A percentile compares a stretch with the other conserved stretches of the same genome.
Conservation (phyloP, 305 asterid species). For the Fraxinus platypoda region DNA sequence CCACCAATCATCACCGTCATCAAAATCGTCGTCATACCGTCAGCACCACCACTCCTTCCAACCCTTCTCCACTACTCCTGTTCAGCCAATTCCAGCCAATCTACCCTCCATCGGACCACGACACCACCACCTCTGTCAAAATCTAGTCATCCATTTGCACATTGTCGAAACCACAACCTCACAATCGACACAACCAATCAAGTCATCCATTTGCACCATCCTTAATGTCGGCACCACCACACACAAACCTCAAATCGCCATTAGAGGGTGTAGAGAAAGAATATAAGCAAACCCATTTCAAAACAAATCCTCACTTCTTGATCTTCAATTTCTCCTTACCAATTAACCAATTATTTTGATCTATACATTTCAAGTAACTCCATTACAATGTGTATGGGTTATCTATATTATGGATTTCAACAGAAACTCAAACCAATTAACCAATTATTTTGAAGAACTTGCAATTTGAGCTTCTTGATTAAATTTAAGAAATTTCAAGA, state of each 20-base stretch:
- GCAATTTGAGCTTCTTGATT: too few species aligned
- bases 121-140: too few species aligned
- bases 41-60: neutral
- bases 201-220: too few species aligned
- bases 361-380: neutral
- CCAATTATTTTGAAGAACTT: too few species aligned
- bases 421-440: too few species aligned
- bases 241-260: neutral
- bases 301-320: slow-evolving; percentile 33
- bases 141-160: too few species aligned
- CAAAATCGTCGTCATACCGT: neutral
- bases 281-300: slow-evolving; percentile 22
- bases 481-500: too few species aligned
- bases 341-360: neutral
- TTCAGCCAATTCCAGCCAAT: neutral
- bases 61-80: neutral
- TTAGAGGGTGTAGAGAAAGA: slow-evolving; percentile 29
- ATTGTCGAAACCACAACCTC: too few species aligned
- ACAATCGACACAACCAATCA: too few species aligned
- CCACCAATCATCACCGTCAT: neutral
- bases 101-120: too few species aligned
- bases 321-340: slow-evolving; percentile 42
- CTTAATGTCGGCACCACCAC: too few species aligned
- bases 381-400: neutral
- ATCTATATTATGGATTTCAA: too few species aligned